Percentiles rank a stretch among this genome's conserved stretches.
These are phyloP conservation scores for Fusarium begoniae DNA, from an alignment of 2,329 filamentous ascomycete genomes.

Conservation along the genomic window DNA sequence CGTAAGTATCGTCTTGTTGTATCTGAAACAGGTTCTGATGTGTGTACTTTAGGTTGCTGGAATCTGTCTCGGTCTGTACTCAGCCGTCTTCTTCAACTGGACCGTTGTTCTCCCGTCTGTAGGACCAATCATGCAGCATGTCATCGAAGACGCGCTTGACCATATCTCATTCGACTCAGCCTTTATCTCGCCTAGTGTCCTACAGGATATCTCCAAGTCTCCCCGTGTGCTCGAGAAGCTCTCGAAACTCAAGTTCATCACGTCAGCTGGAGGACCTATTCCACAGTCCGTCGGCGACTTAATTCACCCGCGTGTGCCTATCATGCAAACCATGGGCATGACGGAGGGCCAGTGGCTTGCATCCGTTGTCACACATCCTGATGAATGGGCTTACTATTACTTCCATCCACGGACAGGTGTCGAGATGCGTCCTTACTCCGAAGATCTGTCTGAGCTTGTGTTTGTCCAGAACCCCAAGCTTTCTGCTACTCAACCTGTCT, in stretches of 20 bases:
- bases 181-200: background rate
- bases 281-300: background rate
- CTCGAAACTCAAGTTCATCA: background rate
- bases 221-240: background rate
- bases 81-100: background rate
- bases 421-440: background rate
- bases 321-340: background rate
- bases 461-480: background rate
- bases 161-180: background rate
- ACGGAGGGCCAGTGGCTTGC: background rate
- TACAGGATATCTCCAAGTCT: background rate
- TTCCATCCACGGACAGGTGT: background rate
- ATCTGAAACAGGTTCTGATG: background rate
- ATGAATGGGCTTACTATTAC: background rate
- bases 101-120: background rate
- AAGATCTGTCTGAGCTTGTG: background rate
- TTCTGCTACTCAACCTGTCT: background rate
- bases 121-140: background rate
- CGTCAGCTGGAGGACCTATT: background rate
- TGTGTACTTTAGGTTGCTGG: background rate
- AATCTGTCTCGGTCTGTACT: background rate
- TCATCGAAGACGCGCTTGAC: background rate
- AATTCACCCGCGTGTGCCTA: background rate
- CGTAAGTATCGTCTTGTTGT: background rate
- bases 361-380: background rate